These are phyloP conservation scores for Clarireedia homoeocarpa DNA, from an alignment of 2,329 filamentous ascomycete genomes.

Conservation along the genomic window DNA sequence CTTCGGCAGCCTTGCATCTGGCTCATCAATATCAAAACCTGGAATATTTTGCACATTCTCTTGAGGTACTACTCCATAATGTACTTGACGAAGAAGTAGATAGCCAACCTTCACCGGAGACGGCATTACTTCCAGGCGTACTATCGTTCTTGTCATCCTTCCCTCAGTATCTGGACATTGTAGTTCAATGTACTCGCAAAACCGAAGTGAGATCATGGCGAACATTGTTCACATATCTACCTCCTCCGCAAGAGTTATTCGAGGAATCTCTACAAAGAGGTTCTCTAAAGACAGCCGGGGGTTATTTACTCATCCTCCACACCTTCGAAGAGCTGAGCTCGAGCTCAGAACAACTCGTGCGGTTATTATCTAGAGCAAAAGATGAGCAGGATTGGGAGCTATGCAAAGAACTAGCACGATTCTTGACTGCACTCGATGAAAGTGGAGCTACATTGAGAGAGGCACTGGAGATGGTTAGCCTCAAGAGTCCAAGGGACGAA, in stretches of 20 bases:
- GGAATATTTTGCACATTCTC: slow-evolving; percentile 85
- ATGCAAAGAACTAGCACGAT: slow-evolving; percentile 90
- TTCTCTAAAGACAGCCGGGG: slow-evolving; percentile 87
- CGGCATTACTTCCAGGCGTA: slow-evolving; percentile 56
- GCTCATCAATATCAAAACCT: slow-evolving; percentile 80
- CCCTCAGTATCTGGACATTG: slow-evolving; percentile 84
- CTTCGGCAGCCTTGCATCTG: slow-evolving; percentile 71
- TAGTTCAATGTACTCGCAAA: slow-evolving; percentile 94
- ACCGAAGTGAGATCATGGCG: slow-evolving; percentile 94
- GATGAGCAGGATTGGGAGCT: slow-evolving; percentile 87
- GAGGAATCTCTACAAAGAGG: slow-evolving; percentile 83
- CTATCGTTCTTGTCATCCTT: slow-evolving; percentile 62
- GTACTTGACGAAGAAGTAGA: slow-evolving; percentile 95
- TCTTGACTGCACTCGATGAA: slow-evolving; percentile 85
- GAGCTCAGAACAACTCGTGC: slow-evolving; percentile 69
- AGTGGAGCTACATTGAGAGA: slow-evolving; percentile 71
- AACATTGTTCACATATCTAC: slow-evolving; percentile 85
- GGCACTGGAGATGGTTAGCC: slow-evolving; percentile 57
- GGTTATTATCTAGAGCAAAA: slow-evolving; percentile 73
- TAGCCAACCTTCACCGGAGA: slow-evolving; percentile 52
- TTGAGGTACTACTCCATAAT: slow-evolving; percentile 87
- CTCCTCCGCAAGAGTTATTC: slow-evolving; percentile 84
- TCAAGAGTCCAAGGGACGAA: slow-evolving; percentile 31
- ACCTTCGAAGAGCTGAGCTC: slow-evolving; percentile 64
- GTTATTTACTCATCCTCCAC: slow-evolving; percentile 91